Evolutionary conservation across 2,329 filamentous ascomycete genomes (phyloP).

Genomic region (Sphaerulina populicola): DNA sequence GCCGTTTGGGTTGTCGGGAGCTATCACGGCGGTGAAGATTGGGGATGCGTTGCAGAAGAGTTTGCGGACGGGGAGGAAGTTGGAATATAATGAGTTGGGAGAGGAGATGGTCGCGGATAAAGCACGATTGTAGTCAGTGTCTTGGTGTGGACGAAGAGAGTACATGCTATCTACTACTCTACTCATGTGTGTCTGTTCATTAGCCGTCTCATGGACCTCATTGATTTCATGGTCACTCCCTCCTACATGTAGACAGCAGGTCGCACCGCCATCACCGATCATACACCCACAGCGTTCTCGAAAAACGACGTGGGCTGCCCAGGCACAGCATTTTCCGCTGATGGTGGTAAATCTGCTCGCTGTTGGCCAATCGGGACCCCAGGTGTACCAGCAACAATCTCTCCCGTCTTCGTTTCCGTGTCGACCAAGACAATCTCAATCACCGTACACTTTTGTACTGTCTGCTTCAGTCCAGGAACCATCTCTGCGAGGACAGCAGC

Average conservation of each 20-base stretch:
- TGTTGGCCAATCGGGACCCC: conserved; percentile 49
- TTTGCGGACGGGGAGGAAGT: conserved; percentile 40
- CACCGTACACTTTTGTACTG: conserved; percentile 57
- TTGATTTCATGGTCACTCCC: neutral
- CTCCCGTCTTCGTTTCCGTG: conserved; percentile 60
- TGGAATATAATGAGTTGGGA: conserved; percentile 48
- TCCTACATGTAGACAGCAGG: too few species aligned
- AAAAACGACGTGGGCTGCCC: conserved; percentile 76
- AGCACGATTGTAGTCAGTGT: conserved; percentile 10
- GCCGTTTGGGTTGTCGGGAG: conserved; percentile 50
- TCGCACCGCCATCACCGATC: too few species aligned
- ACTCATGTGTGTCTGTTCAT: neutral
- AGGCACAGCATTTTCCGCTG: conserved; percentile 68
- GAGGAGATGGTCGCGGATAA: conserved; percentile 20
- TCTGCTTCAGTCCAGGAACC: conserved; percentile 68
- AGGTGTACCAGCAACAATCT: conserved; percentile 46
- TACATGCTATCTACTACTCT: neutral
- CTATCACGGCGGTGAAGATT: conserved; percentile 53
- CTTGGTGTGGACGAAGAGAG: neutral
- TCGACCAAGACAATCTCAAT: conserved; percentile 66
- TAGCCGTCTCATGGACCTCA: neutral
- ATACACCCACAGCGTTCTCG: conserved; percentile 51
- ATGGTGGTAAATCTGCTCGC: conserved; percentile 48
- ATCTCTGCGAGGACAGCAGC: conserved; percentile 65
- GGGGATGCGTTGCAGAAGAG: conserved; percentile 45